Base-by-base conservation (phyloP, 2,329 filamentous ascomycete species). In the Nemania diffusa region DNA sequence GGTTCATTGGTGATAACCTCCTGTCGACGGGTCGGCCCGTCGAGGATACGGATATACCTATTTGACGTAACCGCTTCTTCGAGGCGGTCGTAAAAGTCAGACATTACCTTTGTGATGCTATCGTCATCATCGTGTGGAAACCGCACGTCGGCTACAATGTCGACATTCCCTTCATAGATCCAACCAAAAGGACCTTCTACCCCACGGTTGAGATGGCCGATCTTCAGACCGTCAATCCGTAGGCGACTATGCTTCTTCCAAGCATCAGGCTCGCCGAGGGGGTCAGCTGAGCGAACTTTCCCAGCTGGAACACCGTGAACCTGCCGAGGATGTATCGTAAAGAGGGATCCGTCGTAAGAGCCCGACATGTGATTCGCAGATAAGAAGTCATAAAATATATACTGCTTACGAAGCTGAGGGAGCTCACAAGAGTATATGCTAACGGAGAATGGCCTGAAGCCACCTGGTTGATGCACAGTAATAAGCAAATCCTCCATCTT, bases 181-280 rank as follows among this genome's bases (percentile, higher is more conserved):
- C 96, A 99, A 3, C 93, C 94, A 78, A 99, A 97, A 0, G 95
- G 94, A 0, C 96, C 96, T 69, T 96, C 90, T 20, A 97, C 93
- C 26, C 94, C 94, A 48, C 94, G 89, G 77, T 99, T 99, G 9
- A 99, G 85, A 78, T 99, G 96, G 74, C 98, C 96, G 62, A 99
- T 97, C 77, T 91, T 97, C 9, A 99, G 85, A 0, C 91, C 94
- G 76, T 99, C 96, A 65, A 99, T 97, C 5, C 96, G 89, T 65
- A 98, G 88, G 26, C 96, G 88, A 76, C 91, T 97, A 72, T 97
- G 94, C 79, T 97, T 98, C 81, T 98, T 97, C 95, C 95, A 99
- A 0, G 90, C 90, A 65, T 88, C 88, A 2, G 87, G 82, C 61
- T 92, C 90, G 27, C 87, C 89, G 56, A 90, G 85, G 20, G 86